These are phyloP conservation scores for Cyberlindnera samutprakarnensis DNA, from an alignment of 805 yeast species.

Conservation along the genomic window DNA sequence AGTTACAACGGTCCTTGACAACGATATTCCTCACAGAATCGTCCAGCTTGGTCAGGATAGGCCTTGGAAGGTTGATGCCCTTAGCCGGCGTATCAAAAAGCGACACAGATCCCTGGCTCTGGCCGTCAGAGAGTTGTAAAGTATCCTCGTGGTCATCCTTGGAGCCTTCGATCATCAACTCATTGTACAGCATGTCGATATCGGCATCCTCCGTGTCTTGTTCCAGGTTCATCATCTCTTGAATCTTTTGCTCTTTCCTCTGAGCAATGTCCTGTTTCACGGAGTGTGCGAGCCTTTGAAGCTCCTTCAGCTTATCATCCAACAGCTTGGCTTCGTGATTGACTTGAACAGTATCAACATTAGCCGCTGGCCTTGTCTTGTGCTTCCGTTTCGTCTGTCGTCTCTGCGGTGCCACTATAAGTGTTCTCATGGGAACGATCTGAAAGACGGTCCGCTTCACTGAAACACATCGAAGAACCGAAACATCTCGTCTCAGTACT, in stretches of 20 bases:
- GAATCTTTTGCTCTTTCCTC: conserved; percentile 10
- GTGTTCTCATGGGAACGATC: neutral
- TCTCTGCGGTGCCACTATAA: conserved; percentile 1
- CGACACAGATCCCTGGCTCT: neutral
- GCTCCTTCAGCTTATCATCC: conserved; percentile 13
- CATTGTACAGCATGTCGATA: conserved; percentile 14
- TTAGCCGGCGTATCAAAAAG: conserved; percentile 20
- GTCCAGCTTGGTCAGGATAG: conserved; percentile 32
- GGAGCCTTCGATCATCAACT: conserved; percentile 5
- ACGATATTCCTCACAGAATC: conserved; percentile 33
- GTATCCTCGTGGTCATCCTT: neutral
- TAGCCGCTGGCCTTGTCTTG: neutral
- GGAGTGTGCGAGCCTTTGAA: conserved; percentile 10
- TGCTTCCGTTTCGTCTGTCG: neutral
- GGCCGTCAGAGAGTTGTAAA: neutral
- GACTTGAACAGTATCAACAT: neutral
- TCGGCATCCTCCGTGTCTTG: conserved; percentile 16
- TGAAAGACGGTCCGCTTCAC: neutral
- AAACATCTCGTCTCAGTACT: too few species aligned
- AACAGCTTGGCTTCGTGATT: conserved; percentile 6
- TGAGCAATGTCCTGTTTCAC: conserved; percentile 11
- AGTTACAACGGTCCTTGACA: conserved; percentile 33
- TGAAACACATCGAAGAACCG: too few species aligned
- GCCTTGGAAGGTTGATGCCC: conserved; percentile 25
- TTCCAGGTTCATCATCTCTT: conserved; percentile 11